Percentiles rank a stretch among this genome's conserved stretches.
Evolutionary conservation across 2,329 filamentous ascomycete genomes (phyloP).

Genomic region (Biscogniauxia sp.): DNA sequence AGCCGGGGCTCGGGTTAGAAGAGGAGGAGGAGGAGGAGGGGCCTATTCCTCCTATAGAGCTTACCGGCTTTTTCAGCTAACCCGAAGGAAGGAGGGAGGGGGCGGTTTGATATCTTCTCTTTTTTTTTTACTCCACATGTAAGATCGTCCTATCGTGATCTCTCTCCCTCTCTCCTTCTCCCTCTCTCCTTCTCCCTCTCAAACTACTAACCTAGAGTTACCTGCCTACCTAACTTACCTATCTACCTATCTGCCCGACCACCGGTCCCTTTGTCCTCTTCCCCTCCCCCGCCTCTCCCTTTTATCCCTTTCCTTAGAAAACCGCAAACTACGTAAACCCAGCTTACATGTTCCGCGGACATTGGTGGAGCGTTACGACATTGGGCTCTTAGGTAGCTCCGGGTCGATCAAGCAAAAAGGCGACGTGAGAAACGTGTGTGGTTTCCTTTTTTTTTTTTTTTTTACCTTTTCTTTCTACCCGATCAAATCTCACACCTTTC

Average conservation of each 20-base stretch:
- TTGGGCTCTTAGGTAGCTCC: neutral
- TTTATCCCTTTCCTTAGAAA: neutral
- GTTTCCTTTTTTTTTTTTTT: neutral
- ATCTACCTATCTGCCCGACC: neutral
- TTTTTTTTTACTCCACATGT: neutral
- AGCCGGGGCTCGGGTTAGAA: neutral
- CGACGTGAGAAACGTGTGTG: neutral
- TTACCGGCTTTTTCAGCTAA: neutral
- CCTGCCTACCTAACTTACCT: too few species aligned
- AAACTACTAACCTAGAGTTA: too few species aligned
- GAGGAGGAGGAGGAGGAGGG: neutral
- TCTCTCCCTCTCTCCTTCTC: neutral
- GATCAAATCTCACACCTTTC: too few species aligned
- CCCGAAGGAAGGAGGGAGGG: too few species aligned
- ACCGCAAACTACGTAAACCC: neutral
- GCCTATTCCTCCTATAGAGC: too few species aligned
- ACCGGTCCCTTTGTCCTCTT: neutral
- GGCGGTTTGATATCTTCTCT: neutral
- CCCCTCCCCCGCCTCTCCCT: neutral
- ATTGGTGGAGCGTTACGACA: neutral
- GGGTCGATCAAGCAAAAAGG: neutral
- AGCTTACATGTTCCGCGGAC: neutral
- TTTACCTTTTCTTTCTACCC: too few species aligned
- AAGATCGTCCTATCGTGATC: neutral
- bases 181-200: neutral